Conservation (phyloP, 495 filamentous ascomycete genomes). For the Schizothecium vesticola region DNA sequence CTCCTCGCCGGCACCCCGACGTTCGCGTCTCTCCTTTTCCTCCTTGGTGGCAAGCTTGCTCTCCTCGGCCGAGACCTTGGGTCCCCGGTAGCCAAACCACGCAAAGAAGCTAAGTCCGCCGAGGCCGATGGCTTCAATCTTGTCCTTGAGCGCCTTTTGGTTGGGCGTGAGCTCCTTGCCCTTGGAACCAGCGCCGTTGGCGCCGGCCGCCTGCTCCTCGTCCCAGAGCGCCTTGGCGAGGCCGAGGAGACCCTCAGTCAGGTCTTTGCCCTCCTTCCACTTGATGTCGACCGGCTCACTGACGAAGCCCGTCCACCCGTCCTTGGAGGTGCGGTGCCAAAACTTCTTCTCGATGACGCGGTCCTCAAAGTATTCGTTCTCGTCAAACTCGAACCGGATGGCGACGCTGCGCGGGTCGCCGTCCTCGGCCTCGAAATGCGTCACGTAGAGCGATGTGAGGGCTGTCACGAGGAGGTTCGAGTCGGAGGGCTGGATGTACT, state of each 20-base stretch:
- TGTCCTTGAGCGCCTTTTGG: slow-evolving; percentile 45
- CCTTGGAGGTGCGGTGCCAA: slow-evolving; percentile 64
- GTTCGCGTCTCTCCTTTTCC: slow-evolving; percentile 53
- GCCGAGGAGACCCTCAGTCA: slow-evolving; percentile 73
- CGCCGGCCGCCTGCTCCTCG: slow-evolving; percentile 48
- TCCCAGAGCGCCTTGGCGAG: slow-evolving; percentile 63
- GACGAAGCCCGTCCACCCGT: slow-evolving; percentile 67
- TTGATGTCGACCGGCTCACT: slow-evolving; percentile 79
- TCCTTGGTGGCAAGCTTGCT: slow-evolving; percentile 52
- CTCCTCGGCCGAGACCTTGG: slow-evolving; percentile 63
- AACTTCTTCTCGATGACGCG: slow-evolving; percentile 80
- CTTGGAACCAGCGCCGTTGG: slow-evolving; percentile 20
- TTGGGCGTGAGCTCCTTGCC: slow-evolving; percentile 41
- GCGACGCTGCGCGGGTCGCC: slow-evolving; percentile 61
- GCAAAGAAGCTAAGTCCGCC: slow-evolving; percentile 73
- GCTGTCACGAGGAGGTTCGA: slow-evolving; percentile 57
- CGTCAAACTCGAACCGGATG: slow-evolving; percentile 55
- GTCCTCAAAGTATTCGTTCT: slow-evolving; percentile 73
- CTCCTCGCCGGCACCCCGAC: slow-evolving; percentile 51
- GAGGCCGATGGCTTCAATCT: slow-evolving; percentile 52
- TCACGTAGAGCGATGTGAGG: slow-evolving; percentile 60
- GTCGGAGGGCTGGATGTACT: slow-evolving; percentile 75
- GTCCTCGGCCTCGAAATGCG: slow-evolving; percentile 67
- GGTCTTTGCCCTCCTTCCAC: slow-evolving; percentile 82
- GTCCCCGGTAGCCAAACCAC: slow-evolving; percentile 74